Conservation (phyloP, 225 moss, liverwort and hornwort species). For the Pleurozium schreberi region DNA sequence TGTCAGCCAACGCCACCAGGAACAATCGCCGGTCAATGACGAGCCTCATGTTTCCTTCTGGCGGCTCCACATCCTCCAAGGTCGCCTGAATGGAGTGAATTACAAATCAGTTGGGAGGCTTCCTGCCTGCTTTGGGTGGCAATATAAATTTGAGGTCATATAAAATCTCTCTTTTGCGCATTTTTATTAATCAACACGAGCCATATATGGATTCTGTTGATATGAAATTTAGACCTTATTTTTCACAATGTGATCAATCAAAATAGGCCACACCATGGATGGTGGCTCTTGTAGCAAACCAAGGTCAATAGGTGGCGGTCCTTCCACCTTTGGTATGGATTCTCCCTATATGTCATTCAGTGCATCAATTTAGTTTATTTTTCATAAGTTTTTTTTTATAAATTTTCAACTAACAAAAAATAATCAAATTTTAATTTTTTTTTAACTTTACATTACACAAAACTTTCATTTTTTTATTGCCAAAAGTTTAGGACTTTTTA, state of each 20-base stretch:
- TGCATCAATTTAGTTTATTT: background rate
- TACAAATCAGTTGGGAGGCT: background rate
- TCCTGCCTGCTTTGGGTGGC: background rate
- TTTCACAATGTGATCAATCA: background rate
- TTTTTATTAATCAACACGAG: no score
- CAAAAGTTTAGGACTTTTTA: background rate
- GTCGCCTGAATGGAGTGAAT: conserved; percentile 7
- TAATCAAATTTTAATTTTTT: background rate
- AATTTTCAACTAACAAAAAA: background rate
- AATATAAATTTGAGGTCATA: background rate
- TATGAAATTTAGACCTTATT: background rate
- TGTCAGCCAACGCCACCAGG: conserved; percentile 64
- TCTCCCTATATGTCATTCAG: background rate
- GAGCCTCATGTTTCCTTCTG: background rate
- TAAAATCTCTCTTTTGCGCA: background rate
- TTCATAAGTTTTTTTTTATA: background rate
- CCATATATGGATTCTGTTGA: background rate
- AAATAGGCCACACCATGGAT: conserved; percentile 5
- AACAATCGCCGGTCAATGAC: conserved; percentile 67
- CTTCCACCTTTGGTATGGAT: background rate
- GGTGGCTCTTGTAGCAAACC: background rate
- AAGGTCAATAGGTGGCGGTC: background rate
- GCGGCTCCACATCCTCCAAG: conserved; percentile 3
- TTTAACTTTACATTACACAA: background rate
- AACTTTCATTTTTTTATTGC: background rate